Evolutionary conservation across 2,329 filamentous ascomycete species (phyloP).

Genomic region (Coleophoma crateriformis): DNA sequence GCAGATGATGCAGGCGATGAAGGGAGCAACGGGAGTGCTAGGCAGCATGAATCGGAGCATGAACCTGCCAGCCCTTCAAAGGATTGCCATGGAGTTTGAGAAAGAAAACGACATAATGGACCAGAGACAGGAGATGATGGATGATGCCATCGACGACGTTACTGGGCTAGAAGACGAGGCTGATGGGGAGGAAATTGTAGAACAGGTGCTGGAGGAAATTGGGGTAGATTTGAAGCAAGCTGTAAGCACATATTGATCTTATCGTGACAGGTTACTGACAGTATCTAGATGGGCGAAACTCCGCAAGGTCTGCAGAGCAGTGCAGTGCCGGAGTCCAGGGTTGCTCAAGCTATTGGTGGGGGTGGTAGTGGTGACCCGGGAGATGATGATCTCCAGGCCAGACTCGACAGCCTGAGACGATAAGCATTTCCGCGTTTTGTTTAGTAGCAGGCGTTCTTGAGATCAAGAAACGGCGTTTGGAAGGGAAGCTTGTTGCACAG

Average conservation of each 20-base stretch:
- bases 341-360: constrained; percentile 80
- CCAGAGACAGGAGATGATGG: constrained; percentile 98
- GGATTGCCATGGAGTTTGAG: constrained; percentile 99
- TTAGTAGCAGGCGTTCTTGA: constrained; percentile 10
- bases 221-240: constrained; percentile 87
- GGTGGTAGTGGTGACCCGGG: constrained; percentile 45
- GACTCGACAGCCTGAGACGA: constrained; percentile 70
- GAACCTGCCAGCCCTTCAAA: constrained; percentile 91
- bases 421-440: constrained; percentile 7
- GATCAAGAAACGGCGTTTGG: constrained; percentile 6
- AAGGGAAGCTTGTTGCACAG: neutral
- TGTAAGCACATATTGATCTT: constrained; percentile 49
- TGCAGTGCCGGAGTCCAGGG: constrained; percentile 65
- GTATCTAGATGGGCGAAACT: constrained; percentile 76
- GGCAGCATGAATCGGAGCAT: constrained; percentile 97
- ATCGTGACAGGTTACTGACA: neutral
- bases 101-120: constrained; percentile 99
- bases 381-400: constrained; percentile 90
- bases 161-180: constrained; percentile 88
- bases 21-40: constrained; percentile 86
- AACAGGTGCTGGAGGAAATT: constrained; percentile 94
- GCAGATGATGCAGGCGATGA: constrained; percentile 99
- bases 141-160: constrained; percentile 95
- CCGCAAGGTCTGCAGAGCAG: constrained; percentile 76
- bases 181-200: constrained; percentile 93